These are phyloP conservation scores for Albugo laibachii DNA, from an alignment of 352 stramenopile species.

Conservation along the genomic window DNA sequence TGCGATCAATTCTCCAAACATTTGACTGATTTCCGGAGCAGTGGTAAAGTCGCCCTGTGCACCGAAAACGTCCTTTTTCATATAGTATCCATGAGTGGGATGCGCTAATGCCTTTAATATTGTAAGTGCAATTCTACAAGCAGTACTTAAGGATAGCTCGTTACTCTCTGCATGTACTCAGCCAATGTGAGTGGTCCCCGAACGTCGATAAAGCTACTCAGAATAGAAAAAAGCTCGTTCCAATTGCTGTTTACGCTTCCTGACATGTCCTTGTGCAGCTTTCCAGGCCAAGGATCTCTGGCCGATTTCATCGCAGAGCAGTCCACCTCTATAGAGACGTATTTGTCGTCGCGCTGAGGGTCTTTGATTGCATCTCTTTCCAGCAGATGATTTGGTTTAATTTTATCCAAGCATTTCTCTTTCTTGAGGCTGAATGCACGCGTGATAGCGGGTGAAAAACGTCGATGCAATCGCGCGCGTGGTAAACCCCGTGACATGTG, in stretches of 20 bases:
- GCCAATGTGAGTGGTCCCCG: conserved; percentile 84
- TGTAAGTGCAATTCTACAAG: conserved; percentile 1
- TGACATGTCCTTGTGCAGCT: conserved; percentile 9
- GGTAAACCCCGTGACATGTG: too few relatives aligned
- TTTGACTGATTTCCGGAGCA: conserved; percentile 85
- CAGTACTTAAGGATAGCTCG: neutral
- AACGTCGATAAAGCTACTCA: conserved; percentile 85
- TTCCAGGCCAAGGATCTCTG: conserved; percentile 9
- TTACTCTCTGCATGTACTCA: conserved; percentile 84
- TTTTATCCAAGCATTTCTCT: too few relatives aligned
- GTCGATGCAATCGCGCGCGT: too few relatives aligned
- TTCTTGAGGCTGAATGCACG: too few relatives aligned
- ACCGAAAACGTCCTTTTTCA: conserved; percentile 85
- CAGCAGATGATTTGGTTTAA: conserved; percentile 18
- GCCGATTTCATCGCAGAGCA: conserved; percentile 48
- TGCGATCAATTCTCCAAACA: conserved; percentile 85
- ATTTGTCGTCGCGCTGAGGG: conserved; percentile 24
- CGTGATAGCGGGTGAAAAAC: too few relatives aligned
- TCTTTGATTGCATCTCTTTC: conserved; percentile 39
- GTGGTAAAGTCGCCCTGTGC: conserved; percentile 86
- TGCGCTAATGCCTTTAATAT: conserved; percentile 58
- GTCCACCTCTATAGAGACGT: conserved; percentile 40
- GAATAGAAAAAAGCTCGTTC: conserved; percentile 47
- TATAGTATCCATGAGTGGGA: conserved; percentile 90
- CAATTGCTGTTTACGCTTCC: conserved; percentile 25